Percentiles rank a stretch among this genome's conserved stretches.
Evolutionary conservation across 2,329 filamentous ascomycete genomes (phyloP).

Genomic region (Microsporum canis): DNA sequence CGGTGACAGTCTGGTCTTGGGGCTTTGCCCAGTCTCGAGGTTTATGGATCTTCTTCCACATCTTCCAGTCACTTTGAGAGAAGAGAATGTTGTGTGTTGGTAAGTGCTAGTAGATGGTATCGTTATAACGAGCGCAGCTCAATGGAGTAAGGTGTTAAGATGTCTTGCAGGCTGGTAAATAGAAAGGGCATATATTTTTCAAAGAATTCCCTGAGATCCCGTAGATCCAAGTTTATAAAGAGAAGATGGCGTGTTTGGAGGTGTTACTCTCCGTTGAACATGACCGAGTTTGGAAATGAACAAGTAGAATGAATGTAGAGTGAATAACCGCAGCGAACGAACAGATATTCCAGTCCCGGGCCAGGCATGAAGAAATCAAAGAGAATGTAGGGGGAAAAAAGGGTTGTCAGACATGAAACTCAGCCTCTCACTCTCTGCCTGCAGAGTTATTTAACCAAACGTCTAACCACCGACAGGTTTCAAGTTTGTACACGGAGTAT

Average conservation of each 20-base stretch:
- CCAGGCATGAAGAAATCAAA: neutral
- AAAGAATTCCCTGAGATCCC: neutral
- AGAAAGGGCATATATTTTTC: neutral
- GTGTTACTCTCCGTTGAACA: neutral
- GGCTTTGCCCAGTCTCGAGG: constrained; percentile 2
- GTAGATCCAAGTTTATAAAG: neutral
- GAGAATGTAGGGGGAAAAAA: neutral
- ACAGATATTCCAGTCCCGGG: neutral
- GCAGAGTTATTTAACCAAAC: neutral
- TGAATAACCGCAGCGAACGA: neutral
- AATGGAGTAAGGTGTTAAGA: neutral
- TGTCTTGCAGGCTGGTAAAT: neutral
- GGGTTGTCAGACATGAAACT: neutral
- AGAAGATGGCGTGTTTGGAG: neutral
- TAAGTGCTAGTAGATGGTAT: neutral
- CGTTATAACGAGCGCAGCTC: neutral
- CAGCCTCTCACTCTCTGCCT: constrained; percentile 3
- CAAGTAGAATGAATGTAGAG: neutral
- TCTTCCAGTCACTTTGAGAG: neutral
- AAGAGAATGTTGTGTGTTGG: neutral
- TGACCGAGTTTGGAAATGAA: neutral
- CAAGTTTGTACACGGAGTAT: no score
- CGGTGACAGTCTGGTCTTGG: neutral
- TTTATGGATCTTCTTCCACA: constrained; percentile 7
- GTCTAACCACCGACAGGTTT: neutral